Evolutionary conservation across 352 stramenopile genomes (phyloP), one percentile per base, ranked within the genome.

Genomic region (Phytopythium oedochilum): DNA sequence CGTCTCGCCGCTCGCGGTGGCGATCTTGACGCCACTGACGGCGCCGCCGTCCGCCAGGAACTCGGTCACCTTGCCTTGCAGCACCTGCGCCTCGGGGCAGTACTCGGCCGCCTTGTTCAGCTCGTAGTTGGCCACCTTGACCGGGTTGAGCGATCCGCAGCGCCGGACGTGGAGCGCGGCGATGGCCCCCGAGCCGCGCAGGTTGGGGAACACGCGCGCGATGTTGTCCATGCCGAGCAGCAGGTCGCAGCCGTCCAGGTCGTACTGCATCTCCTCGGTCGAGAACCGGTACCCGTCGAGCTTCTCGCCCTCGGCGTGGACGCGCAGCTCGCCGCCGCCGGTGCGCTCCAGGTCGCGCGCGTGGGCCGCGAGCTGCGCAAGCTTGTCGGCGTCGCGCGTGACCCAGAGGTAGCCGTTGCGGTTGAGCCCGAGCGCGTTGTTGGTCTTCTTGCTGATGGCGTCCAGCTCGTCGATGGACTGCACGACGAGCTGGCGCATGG

Each of bases 391-490:
- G 22, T 88, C 65, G 1, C 78, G 73, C 38, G 78, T 89, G 35
- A 89, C 78, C 40, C 88, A 92, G 7, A 89, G 50, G 61, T 89
- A 89, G n/a, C 78, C 82, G 49, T 92, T 92, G 57, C 78, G 82
- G 32, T 89, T 89, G 22, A 92, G 59, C 20, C 78, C 75, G 47
- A 92, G 77, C 48, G 74, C 71, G 38, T 88, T 87, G 67, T 78
- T 61, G 12, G 79, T 81, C 43, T 66, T 50, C 52, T 76, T 73
- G 40, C 75, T 69, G 46, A 88, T 86, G 26, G 78, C 61, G 60
- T 92, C 78, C 39, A 89, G 80, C 48, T 87, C 70, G 53, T 92
- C 73, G 46, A 92, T 89, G 9, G 77, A 89, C 36, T 80, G 75
- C 36, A 76, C 79, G 52, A 89, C 82, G 18, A 92, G 60, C 58